These are phyloP conservation scores for Intubia oerlemansii DNA, from an alignment of 2,329 filamentous ascomycete species.

Conservation along the genomic window DNA sequence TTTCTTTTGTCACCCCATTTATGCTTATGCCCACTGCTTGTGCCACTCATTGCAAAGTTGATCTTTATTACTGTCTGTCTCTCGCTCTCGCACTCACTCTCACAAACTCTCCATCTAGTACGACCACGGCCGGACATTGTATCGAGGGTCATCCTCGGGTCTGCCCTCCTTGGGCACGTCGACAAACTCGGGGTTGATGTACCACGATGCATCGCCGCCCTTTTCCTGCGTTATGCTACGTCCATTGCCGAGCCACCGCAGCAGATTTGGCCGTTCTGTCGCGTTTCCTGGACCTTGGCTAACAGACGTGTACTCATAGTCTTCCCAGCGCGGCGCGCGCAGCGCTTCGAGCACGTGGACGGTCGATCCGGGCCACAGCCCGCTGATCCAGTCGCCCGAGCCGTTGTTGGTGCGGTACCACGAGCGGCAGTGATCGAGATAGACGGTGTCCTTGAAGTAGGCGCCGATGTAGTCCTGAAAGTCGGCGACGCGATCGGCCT, in stretches of 20 bases:
- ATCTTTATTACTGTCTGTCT: neutral
- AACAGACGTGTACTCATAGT: slow-evolving; percentile 16
- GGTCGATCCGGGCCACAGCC: slow-evolving; percentile 23
- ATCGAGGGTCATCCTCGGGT: slow-evolving; percentile 17
- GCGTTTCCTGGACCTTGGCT: no score
- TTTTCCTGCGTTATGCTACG: slow-evolving; percentile 17
- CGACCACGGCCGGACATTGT: slow-evolving; percentile 15
- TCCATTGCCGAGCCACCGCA: slow-evolving; percentile 21
- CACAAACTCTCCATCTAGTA: slow-evolving; percentile 9
- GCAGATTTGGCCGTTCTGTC: slow-evolving; percentile 10
- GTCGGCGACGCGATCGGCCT: slow-evolving; percentile 20
- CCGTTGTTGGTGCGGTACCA: slow-evolving; percentile 29
- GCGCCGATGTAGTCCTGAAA: slow-evolving; percentile 23
- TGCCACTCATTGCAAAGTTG: no score
- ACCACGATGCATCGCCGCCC: slow-evolving; percentile 17
- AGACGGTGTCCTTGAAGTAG: slow-evolving; percentile 22
- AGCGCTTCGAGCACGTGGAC: slow-evolving; percentile 21
- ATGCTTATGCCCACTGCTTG: neutral
- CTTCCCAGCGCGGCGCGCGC: slow-evolving; percentile 22
- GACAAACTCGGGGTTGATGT: slow-evolving; percentile 17
- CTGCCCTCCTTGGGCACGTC: slow-evolving; percentile 14
- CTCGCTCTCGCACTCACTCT: neutral
- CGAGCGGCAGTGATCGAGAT: slow-evolving; percentile 24
- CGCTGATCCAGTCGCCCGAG: slow-evolving; percentile 17
- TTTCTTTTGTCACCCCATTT: slow-evolving; percentile 1